A percentile compares a stretch with the other conserved stretches of the same genome.
Conservation (phyloP, 1,284 basidiomycete species). For the Pulveroboletus sp. region DNA sequence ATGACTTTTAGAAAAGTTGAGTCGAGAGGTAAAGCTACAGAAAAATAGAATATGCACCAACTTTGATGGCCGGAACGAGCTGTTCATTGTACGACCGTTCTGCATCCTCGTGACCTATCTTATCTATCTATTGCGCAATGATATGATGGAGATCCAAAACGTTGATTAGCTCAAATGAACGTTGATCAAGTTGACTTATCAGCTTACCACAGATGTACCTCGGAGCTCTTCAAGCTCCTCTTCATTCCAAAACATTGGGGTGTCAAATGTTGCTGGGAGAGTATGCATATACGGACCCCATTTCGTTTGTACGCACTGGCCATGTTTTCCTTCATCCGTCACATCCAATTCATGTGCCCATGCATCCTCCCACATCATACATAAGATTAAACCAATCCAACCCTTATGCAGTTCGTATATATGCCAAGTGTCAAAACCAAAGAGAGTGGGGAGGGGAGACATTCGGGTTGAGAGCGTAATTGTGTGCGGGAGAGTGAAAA, state of each 20-base stretch:
- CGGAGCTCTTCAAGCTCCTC: slow-evolving; percentile 75
- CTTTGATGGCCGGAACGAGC: slow-evolving; percentile 67
- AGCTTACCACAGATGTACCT: slow-evolving; percentile 87
- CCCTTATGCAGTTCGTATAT: slow-evolving; percentile 60
- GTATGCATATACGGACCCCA: slow-evolving; percentile 44
- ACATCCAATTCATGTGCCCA: slow-evolving; percentile 26
- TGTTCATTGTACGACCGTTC: slow-evolving; percentile 73
- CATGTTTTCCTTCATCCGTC: not conserved
- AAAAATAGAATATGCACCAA: slow-evolving; percentile 35
- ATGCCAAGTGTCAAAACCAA: slow-evolving; percentile 67
- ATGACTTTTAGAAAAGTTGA: slow-evolving; percentile 47
- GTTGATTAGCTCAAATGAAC: slow-evolving; percentile 8
- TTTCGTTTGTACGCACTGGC: slow-evolving; percentile 43
- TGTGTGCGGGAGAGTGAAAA: slow-evolving; percentile 84
- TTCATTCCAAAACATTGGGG: slow-evolving; percentile 93
- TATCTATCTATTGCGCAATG: slow-evolving; percentile 50
- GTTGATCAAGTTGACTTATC: slow-evolving; percentile 35
- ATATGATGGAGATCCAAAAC: not conserved
- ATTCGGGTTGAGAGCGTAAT: slow-evolving; percentile 82
- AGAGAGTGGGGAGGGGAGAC: slow-evolving; percentile 58
- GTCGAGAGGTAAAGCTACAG: not conserved
- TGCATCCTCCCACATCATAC: slow-evolving; percentile 93
- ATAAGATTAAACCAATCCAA: slow-evolving; percentile 88
- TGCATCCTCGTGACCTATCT: slow-evolving; percentile 85
- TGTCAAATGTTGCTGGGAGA: slow-evolving; percentile 79